phyloP scores from a whole-genome alignment of 148 eudicot species.

The Spergularia bocconei region DNA sequence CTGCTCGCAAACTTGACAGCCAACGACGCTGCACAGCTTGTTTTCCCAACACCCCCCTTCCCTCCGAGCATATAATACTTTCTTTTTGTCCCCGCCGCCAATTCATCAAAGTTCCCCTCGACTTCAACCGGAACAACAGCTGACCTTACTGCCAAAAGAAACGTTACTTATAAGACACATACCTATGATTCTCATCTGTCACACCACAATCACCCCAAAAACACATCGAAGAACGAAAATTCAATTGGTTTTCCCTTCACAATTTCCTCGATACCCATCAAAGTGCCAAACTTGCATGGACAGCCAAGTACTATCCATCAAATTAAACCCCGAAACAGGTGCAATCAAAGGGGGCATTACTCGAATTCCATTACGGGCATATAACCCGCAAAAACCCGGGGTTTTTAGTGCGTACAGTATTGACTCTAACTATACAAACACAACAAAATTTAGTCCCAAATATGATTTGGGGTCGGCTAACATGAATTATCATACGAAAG shows the following conservation, averaged over 20 bases:
- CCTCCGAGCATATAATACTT: conserved; percentile 97
- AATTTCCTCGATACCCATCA: background rate
- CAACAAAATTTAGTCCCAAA: too few relatives aligned
- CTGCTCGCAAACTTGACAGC: conserved; percentile 97
- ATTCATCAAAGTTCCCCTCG: conserved; percentile 68
- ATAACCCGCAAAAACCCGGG: too few relatives aligned
- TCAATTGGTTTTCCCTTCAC: background rate
- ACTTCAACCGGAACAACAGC: conserved; percentile 67
- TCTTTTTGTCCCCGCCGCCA: conserved; percentile 79
- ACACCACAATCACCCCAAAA: too few relatives aligned
- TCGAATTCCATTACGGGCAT: too few relatives aligned
- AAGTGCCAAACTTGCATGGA: background rate
- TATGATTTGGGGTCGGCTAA: background rate
- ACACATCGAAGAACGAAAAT: background rate
- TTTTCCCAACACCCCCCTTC: conserved; percentile 97
- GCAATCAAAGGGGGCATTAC: too few relatives aligned
- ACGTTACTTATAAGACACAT: conserved; percentile 4
- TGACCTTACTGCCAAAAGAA: conserved; percentile 54
- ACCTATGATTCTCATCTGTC: background rate
- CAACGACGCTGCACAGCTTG: conserved; percentile 97
- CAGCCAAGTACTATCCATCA: background rate
- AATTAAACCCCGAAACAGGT: too few relatives aligned
- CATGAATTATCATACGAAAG: background rate
- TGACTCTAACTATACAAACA: too few relatives aligned
- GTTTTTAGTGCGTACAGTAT: too few relatives aligned